Base-by-base conservation (phyloP, 495 filamentous ascomycete species). In the Parachaetomium inaequale region DNA sequence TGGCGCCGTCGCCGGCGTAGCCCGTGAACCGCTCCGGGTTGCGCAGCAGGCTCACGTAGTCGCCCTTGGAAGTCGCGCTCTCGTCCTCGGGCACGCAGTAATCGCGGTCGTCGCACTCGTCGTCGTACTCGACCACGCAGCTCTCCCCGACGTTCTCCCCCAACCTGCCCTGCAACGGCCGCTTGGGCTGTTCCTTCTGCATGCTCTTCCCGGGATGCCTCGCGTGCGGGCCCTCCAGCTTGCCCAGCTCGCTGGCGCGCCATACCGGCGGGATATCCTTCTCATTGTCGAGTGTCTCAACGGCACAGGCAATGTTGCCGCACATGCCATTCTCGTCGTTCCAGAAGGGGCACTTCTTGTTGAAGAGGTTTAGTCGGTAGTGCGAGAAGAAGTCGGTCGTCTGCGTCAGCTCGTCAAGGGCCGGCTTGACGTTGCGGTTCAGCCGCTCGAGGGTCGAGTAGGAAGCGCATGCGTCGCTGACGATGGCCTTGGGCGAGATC, bases 71-170 rank as follows among this genome's bases (percentile, higher is more conserved):
- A 40, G 81, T 83, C 4, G 90, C 86, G 60, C 88, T 87, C 76
- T 97, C 92, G 71, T 98, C 94, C 65, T 98, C 94, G 1, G 93
- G 93, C 7, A 98, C 84, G 79, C 94, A 98, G 73, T 98, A 98
- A 69, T 98, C 94, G 31, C 93, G 83, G 58, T 98, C 91, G 75
- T 98, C 94, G 64, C 94, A 97, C 72, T 98, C 94, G 66, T 98
- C 95, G 68, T 97, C 94, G 70, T 94, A 96, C 74, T 98, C 94
- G 2, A 97, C 86, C 45, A 98, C 90, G 74, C 94, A 98, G 68
- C 90, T 96, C 76, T 98, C 94, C 21, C 90, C 91, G 10, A 96
- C 93, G 56, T 87, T 80, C 53, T 92, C 89, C 34, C 94, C 94
- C 38, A 98, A 77, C 70, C 84, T 81, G 3, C 93, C 95, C 68